These are phyloP conservation scores for Wickerhamiella cacticola DNA, from an alignment of 805 yeast species.

Conservation along the genomic window DNA sequence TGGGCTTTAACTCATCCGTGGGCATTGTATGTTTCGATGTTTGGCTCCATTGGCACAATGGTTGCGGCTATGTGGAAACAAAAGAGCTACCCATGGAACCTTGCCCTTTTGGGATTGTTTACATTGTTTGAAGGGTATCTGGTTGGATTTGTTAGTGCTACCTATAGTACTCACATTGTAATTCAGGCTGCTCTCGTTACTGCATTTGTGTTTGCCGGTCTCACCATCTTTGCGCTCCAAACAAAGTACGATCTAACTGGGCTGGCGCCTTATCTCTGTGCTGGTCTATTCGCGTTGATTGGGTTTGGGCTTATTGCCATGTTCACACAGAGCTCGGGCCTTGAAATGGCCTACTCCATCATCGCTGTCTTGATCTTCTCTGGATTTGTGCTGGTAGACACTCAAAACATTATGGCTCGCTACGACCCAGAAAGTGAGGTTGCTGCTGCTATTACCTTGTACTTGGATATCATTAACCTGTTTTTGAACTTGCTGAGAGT, in stretches of 20 bases:
- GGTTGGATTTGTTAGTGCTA: conserved; percentile 53
- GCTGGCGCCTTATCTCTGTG: conserved; percentile 48
- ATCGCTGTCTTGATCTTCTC: conserved; percentile 65
- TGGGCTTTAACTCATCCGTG: conserved; percentile 52
- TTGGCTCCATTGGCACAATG: conserved; percentile 53
- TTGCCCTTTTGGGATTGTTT: conserved; percentile 49
- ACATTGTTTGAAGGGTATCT: conserved; percentile 65
- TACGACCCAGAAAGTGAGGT: conserved; percentile 75
- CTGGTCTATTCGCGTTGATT: conserved; percentile 53
- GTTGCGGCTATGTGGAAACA: conserved; percentile 53
- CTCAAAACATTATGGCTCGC: conserved; percentile 64
- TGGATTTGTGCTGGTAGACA: conserved; percentile 64
- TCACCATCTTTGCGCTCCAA: conserved; percentile 65
- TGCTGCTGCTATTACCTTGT: conserved; percentile 64
- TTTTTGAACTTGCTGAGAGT: conserved; percentile 66
- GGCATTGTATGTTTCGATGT: conserved; percentile 43
- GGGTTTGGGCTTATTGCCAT: conserved; percentile 60
- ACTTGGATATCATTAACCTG: conserved; percentile 71
- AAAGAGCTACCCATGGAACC: conserved; percentile 55
- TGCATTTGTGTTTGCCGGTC: conserved; percentile 56
- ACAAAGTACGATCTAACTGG: conserved; percentile 61
- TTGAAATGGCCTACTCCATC: conserved; percentile 56
- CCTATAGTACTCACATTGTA: conserved; percentile 51
- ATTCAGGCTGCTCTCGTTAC: conserved; percentile 64
- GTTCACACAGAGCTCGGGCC: conserved; percentile 49